phyloP scores from a whole-genome alignment of 2,329 filamentous ascomycete genomes.

The Fonsecaea multimorphosa region DNA sequence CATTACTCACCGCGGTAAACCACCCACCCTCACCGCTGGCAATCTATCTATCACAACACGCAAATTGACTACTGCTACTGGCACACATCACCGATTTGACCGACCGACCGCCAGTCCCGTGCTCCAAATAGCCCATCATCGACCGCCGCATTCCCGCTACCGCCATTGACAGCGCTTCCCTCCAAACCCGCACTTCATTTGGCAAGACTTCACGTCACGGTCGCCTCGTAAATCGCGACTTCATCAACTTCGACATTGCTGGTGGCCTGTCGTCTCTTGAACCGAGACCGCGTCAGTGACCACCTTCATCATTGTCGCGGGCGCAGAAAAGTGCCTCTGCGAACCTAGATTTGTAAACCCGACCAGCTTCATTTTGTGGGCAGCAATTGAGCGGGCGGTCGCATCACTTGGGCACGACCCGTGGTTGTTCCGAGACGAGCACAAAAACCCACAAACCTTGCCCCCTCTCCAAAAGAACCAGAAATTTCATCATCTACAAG shows the following conservation, averaged over 20 bases:
- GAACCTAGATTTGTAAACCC: conserved; percentile 13
- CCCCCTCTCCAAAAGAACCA: conserved; percentile 9
- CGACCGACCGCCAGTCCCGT: conserved; percentile 15
- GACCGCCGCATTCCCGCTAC: conserved; percentile 5
- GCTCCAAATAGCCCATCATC: conserved; percentile 11
- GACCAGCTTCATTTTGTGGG: conserved; percentile 23
- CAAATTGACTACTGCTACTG: conserved; percentile 8
- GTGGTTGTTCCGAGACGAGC: conserved; percentile 10
- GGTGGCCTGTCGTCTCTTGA: background rate
- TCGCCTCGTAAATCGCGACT: conserved; percentile 9
- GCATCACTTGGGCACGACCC: conserved; percentile 10
- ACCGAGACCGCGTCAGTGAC: background rate
- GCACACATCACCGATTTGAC: conserved; percentile 16
- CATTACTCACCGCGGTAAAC: conserved; percentile 20
- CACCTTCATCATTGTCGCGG: conserved; percentile 12
- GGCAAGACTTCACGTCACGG: conserved; percentile 9
- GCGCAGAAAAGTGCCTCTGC: conserved; percentile 3
- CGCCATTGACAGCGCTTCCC: conserved; percentile 15
- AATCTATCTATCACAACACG: conserved; percentile 16
- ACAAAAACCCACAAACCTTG: conserved; percentile 9
- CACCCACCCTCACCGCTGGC: conserved; percentile 21
- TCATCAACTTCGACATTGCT: background rate
- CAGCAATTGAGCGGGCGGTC: conserved; percentile 4
- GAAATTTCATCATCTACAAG: conserved; percentile 28
- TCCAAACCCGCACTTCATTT: conserved; percentile 1